Evolutionary conservation across 2,329 filamentous ascomycete species (phyloP).

Genomic region (Trichoderma guizhouense): DNA sequence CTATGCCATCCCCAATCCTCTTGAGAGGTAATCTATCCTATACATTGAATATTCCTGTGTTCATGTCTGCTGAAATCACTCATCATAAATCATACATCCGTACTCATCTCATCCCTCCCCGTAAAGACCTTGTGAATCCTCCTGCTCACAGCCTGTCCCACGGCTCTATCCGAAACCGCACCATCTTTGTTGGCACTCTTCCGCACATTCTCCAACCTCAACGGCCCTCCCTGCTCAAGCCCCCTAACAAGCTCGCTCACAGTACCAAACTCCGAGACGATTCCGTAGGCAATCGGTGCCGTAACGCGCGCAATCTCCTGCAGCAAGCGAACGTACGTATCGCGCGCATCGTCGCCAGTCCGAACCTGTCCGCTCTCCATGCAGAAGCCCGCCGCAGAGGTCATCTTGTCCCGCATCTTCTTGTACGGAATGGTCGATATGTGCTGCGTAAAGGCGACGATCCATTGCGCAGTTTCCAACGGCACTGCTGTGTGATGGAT

Average conservation of each 20-base stretch:
- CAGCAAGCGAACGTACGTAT: constrained; percentile 72
- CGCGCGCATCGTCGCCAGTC: constrained; percentile 60
- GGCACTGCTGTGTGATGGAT: constrained; percentile 65
- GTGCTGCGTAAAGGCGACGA: constrained; percentile 71
- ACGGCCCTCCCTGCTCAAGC: constrained; percentile 56
- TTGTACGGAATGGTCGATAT: constrained; percentile 74
- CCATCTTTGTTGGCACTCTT: constrained; percentile 58
- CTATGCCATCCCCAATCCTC: not conserved
- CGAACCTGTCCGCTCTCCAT: constrained; percentile 77
- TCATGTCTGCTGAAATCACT: not conserved
- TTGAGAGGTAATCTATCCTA: not conserved
- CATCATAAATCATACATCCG: constrained; percentile 44
- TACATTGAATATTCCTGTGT: not conserved
- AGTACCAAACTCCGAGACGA: constrained; percentile 58
- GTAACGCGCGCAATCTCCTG: constrained; percentile 72
- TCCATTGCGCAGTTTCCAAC: constrained; percentile 68
- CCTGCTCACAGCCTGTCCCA: constrained; percentile 58
- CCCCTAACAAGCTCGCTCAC: constrained; percentile 57
- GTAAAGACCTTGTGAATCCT: constrained; percentile 60
- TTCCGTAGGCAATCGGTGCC: constrained; percentile 66
- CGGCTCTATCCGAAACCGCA: constrained; percentile 48
- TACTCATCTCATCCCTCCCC: constrained; percentile 52
- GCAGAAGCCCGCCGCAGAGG: constrained; percentile 63
- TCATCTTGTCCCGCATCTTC: constrained; percentile 47
- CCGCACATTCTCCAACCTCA: constrained; percentile 58